phyloP scores from a whole-genome alignment of 805 yeast genomes.

The Hanseniaspora lindneri region DNA sequence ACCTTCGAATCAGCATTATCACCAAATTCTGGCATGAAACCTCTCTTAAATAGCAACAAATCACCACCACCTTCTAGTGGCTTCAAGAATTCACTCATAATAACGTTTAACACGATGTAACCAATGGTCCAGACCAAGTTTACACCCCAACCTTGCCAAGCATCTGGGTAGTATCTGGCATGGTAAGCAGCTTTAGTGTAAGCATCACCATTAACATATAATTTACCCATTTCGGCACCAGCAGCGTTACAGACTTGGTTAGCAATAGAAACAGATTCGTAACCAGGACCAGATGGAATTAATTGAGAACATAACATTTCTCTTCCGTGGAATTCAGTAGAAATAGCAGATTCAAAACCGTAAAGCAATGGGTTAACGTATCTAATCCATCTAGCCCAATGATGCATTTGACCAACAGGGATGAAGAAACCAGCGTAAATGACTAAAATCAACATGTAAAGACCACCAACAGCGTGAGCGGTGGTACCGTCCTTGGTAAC shows the following conservation, averaged over 20 bases:
- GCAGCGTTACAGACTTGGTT: slow-evolving; percentile 42
- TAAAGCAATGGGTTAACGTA: slow-evolving; percentile 40
- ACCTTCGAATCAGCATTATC: slow-evolving; percentile 31
- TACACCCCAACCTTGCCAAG: slow-evolving; percentile 55
- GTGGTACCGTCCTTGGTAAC: slow-evolving; percentile 41
- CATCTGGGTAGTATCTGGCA: slow-evolving; percentile 34
- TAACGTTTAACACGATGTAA: slow-evolving; percentile 29
- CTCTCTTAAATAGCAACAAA: slow-evolving; percentile 36
- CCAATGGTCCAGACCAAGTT: slow-evolving; percentile 37
- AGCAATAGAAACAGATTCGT: slow-evolving; percentile 31
- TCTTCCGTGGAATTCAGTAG: slow-evolving; percentile 45
- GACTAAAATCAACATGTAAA: slow-evolving; percentile 44
- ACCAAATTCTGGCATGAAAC: slow-evolving; percentile 30
- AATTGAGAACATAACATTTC: slow-evolving; percentile 39
- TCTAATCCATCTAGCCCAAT: slow-evolving; percentile 51
- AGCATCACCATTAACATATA: slow-evolving; percentile 35
- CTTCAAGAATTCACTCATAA: slow-evolving; percentile 31
- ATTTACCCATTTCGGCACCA: slow-evolving; percentile 39
- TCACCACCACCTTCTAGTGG: slow-evolving; percentile 33
- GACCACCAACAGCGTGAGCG: slow-evolving; percentile 46
- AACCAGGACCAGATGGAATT: slow-evolving; percentile 48
- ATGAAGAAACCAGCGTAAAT: slow-evolving; percentile 46
- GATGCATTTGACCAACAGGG: slow-evolving; percentile 38
- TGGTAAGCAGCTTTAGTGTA: slow-evolving; percentile 33
- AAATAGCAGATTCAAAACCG: slow-evolving; percentile 43